These are phyloP conservation scores for Arthonia radiata DNA, from an alignment of 495 filamentous ascomycete genomes.

Conservation along the genomic window DNA sequence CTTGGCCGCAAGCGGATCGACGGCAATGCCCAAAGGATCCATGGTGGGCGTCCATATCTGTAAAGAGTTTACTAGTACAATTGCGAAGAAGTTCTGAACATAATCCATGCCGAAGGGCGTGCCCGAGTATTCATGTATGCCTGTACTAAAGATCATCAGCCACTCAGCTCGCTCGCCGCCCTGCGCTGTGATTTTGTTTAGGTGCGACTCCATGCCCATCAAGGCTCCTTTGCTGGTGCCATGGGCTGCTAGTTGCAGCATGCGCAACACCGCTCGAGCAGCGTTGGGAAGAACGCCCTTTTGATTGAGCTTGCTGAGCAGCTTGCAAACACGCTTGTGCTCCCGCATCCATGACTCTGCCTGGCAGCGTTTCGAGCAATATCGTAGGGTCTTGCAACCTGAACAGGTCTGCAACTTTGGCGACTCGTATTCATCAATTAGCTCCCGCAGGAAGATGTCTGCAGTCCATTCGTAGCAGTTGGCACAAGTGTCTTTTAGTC, in stretches of 20 bases:
- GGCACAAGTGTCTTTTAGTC: conserved; percentile 14
- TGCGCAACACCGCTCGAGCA: conserved; percentile 6
- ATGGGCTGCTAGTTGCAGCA: conserved; percentile 3
- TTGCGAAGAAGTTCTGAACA: conserved; percentile 18
- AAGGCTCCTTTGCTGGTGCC: conserved; percentile 18
- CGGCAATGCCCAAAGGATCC: conserved; percentile 33
- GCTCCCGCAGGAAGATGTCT: conserved; percentile 6
- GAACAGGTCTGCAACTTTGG: conserved; percentile 26
- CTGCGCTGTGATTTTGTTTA: conserved; percentile 15
- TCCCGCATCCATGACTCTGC: conserved; percentile 29
- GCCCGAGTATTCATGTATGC: conserved; percentile 25
- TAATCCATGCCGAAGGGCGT: conserved; percentile 16
- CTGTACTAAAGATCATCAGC: conserved; percentile 26
- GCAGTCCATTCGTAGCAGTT: conserved; percentile 16
- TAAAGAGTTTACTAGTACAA: conserved; percentile 32
- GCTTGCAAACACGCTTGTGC: conserved; percentile 35
- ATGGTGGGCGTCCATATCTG: conserved; percentile 32
- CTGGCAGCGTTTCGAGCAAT: conserved; percentile 45
- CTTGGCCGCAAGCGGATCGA: conserved; percentile 29
- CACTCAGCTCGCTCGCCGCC: conserved; percentile 19
- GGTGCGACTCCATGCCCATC: conserved; percentile 22
- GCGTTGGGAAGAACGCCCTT: conserved; percentile 12
- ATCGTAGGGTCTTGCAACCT: conserved; percentile 34
- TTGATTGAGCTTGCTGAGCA: conserved; percentile 17
- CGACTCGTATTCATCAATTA: conserved; percentile 6